These are phyloP conservation scores for Ophiostoma australiae DNA, from an alignment of 2,329 filamentous ascomycete genomes.

Conservation along the genomic window DNA sequence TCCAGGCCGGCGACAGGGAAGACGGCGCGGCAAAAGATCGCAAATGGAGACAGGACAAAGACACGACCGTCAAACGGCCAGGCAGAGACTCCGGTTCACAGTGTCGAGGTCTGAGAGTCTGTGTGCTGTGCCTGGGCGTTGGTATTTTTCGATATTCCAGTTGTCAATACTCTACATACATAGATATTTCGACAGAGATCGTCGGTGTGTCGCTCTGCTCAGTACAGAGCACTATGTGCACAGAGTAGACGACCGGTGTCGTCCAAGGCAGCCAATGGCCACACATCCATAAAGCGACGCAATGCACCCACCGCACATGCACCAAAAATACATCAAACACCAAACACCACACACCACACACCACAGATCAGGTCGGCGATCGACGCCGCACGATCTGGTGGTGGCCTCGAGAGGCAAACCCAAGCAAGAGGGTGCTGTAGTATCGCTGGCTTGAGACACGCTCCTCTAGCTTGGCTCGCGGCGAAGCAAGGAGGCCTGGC, in stretches of 20 bases:
- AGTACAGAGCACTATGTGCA: too few relatives aligned
- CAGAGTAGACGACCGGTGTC: neutral
- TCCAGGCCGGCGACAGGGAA: conserved; percentile 1
- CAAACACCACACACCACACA: conserved; percentile 13
- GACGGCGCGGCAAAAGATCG: neutral
- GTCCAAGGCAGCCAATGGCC: neutral
- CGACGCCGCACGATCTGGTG: conserved; percentile 6
- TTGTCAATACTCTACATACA: too few relatives aligned
- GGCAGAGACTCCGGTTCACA: neutral
- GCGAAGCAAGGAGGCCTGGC: conserved; percentile 4
- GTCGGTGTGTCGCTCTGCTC: neutral
- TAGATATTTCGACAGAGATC: neutral
- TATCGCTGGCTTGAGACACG: conserved; percentile 6
- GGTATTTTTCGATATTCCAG: neutral
- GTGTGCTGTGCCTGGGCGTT: neutral
- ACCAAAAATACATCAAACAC: neutral
- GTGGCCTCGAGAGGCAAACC: neutral
- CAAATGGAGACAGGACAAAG: neutral
- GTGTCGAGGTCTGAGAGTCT: conserved; percentile 15
- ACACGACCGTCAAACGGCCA: neutral
- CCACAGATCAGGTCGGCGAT: conserved; percentile 8
- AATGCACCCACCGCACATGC: neutral
- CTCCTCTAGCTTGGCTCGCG: neutral
- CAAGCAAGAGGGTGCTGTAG: neutral
- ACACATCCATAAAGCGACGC: neutral